Base-by-base conservation (phyloP, 192 early-diverging fungal genomes). In the Allomyces arbusculus region DNA sequence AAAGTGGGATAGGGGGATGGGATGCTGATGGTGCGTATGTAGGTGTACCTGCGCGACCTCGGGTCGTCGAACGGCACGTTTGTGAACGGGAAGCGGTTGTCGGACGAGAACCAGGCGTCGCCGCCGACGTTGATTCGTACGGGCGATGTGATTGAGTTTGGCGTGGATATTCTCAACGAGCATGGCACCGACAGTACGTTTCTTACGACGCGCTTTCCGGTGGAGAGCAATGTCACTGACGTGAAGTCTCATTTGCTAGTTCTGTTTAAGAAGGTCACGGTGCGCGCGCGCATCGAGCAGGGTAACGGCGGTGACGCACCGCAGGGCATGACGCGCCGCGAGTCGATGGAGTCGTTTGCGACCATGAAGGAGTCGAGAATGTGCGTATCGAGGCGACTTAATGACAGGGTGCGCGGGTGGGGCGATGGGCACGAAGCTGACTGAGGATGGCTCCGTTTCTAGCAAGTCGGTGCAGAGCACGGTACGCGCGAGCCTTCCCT, bases 51-150 rank as follows among this genome's bases (percentile, higher is more conserved):
- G 61, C 80, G 83, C 26, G 89, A 91, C 69, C 76, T 85, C 22
- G 84, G 84, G 67, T 88, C 86, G 3, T 84, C 80, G 66, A 91
- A 91, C 68, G 89, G 89, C 19, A 91, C 89, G 0, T 91, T 90
- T 71, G 65, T 91, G 23, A 89, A 91, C 69, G 82, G 79, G 16
- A 71, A 75, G 19, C 72, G 89, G 62, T 71, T 91, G 23, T 83
- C 80, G 44, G 79, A 81, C 5, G 89, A 90, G 70, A 76, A 78
- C 62, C 69, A 74, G 22, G 79, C 82, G 67, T 83, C 82, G 68
- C 77, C 67, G 3, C 78, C 84, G 0, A 65, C 76, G 45, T 79
- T 85, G 66, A 66, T 91, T 62, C 75, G 76, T 55, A 71, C 79
- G 24, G 80, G 78, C 44, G 88, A 86, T 63, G 61, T 70, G 55